Evolutionary conservation across 129 eudicot genomes (phyloP), one percentile per base, ranked within the genome.

Genomic region (Rutidosis leptorrhynchoides): DNA sequence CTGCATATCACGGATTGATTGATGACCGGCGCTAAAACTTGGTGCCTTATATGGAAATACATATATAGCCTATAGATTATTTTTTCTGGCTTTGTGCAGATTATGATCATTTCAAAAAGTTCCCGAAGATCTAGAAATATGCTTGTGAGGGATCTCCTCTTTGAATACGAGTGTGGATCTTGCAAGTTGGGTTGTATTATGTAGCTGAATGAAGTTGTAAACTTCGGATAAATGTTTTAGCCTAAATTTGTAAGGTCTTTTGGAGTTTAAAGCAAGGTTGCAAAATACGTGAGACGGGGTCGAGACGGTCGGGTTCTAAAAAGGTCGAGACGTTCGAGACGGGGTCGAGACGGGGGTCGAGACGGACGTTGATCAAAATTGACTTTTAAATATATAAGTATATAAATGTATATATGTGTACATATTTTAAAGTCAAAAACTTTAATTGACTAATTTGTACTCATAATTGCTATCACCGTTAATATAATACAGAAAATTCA

Each of bases 41-140:
- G 67, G 46, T 59, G 75, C 51, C 49, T 27, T 60, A 21, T 71
- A 48, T 3, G 64, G 58, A 53, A 74, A 29, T 40, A 28, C 71
- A 57, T 6, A 14, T 55, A 55, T 17, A 26, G 16, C 23, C 2
- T 70, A 27, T 21, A 56, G 66, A 43, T 26, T n/a, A 11, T n/a
- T 37, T 37, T 21, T 5, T 54, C 28, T 12, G 10, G 35, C 40
- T 15, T 63, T 72, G 16, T 73, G 59, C 78, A 65, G 78, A 65
- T 55, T 55, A 15, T 65, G 54, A n/a, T 53, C 46, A 20, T 40
- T 56, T 20, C 3, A 73, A 56, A 64, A 55, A 9, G 20, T 37
- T 65, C 71, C 40, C 16, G 51, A 64, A 65, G 59, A 24, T 23
- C 37, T n/a, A 12, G 55, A 66, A 42, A 56, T 42, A 43, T 46